A percentile compares a stretch with the other conserved stretches of the same genome.
Evolutionary conservation across 176 grass and related monocot species (phyloP).

Genomic region (Phragmites australis): DNA sequence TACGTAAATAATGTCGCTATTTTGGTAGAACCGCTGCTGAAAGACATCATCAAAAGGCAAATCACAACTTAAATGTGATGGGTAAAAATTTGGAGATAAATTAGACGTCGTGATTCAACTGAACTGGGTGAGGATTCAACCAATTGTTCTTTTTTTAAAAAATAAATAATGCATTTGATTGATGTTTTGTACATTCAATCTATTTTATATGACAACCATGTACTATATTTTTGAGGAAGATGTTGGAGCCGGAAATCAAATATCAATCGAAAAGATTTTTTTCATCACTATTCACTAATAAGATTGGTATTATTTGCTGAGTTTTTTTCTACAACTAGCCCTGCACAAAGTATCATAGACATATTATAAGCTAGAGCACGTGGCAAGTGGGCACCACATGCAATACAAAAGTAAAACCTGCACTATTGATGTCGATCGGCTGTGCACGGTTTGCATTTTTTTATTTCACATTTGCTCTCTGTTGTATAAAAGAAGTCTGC

Average conservation of each 20-base stretch:
- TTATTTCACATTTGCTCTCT: not conserved
- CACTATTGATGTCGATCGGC: no score
- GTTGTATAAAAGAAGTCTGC: not conserved
- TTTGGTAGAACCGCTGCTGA: no score
- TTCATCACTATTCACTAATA: no score
- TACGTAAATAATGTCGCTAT: no score
- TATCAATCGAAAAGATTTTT: not conserved
- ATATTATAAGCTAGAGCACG: not conserved
- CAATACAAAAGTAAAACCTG: not conserved
- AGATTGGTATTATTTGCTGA: no score
- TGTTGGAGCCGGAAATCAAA: not conserved
- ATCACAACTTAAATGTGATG: no score
- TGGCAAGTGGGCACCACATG: conserved; percentile 31
- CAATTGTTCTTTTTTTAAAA: not conserved
- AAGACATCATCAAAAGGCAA: no score
- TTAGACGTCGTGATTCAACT: no score
- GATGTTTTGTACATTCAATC: not conserved
- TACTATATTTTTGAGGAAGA: not conserved
- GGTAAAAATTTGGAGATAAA: no score
- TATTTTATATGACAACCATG: not conserved
- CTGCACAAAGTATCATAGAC: not conserved
- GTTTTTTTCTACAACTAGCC: no score
- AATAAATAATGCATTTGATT: not conserved
- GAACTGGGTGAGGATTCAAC: no score
- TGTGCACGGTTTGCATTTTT: not conserved